Base-by-base conservation (phyloP, 2,329 filamentous ascomycete genomes). In the Colletotrichum sp. region DNA sequence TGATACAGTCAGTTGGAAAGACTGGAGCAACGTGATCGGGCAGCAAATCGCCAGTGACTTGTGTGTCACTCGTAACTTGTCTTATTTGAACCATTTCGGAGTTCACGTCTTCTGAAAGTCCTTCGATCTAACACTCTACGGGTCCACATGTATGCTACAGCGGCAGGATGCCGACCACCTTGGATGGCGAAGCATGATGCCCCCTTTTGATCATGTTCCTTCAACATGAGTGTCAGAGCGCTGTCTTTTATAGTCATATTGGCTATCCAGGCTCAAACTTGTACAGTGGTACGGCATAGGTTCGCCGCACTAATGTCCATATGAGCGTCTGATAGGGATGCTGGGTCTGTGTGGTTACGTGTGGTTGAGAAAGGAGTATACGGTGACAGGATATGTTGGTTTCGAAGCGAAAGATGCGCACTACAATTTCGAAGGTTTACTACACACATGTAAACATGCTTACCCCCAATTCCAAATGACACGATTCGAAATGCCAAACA, bases 1-100 rank as follows among this genome's bases (percentile, higher is more conserved):
- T 52, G n/a, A 52, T 13, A 52, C 43, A 52, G 4, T 0, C 21
- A 2, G 8, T 43, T 43, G 16, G 12, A 52, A 52, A 4, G n/a
- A 52, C 43, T 43, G 16, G 3, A 30, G 30, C 30, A 24, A 24
- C 21, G 21, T 24, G 21, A 26, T 26, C 18, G 0, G 43, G n/a
- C 18, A 21, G 43, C 0, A 48, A 21, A 0, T 48, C 43, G 0
- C 18, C 0, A 3, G 0, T 0, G 43, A 48, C 18, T 48, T 21
- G n/a, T 52, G 4, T 52, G 43, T 24, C 1, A 52, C 43, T 13
- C 1, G 0, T 52, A 13, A 21, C n/a, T 52, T 52, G 39, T n/a
- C 39, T 12, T 21, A 21, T 48, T 48, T n/a, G 18, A 48, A 1
- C 18, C 39, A n/a, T 1, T 48, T 0, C 9, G 9, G 0, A 48